Base-by-base conservation (phyloP, 73 alveolate species). In the Uronychia binucleata region DNA sequence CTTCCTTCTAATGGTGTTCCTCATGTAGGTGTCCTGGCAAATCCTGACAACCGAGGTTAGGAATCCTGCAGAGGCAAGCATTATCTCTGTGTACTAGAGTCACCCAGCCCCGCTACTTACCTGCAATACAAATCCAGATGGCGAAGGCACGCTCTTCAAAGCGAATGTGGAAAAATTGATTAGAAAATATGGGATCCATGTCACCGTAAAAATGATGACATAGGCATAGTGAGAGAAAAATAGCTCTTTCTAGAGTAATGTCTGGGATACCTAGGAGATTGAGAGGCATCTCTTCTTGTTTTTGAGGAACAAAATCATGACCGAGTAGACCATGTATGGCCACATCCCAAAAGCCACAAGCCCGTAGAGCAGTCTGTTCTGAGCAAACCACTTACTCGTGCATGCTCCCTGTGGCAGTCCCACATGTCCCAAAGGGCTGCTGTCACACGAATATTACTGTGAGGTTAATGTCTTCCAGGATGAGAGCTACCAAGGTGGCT, bases 381-480 rank as follows among this genome's bases (percentile, higher is more conserved):
- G n/a, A n/a, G n/a, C n/a, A n/a, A n/a, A n/a, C n/a, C n/a, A n/a
- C 57, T n/a, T 82, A 75, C 34, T 88, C 94, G 32, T 79, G 84
- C 25, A 88, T 67, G 19, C 90, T 82, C 30, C 94, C 94, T 76
- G 90, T 83, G 19, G 94, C 90, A 1, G 94, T 88, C 29, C 94
- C 94, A 76, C 94, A 88, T 14, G 86, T 58, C 30, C 82, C 94
- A 77, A 88, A 88, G 28, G 89, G 58, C n/a, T n/a, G n/a, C n/a
- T n/a, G n/a, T n/a, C n/a, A n/a, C n/a, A n/a, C n/a, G n/a, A n/a
- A n/a, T n/a, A n/a, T n/a, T n/a, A n/a, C n/a, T 0, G 94, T 88
- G 28, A 88, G 81, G 0, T 90, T 90, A 75, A 88, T 88, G 58
- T 88, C 94, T 26, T 88, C 86, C 30, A 82, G 30, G 74, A 77